Evolutionary conservation across 169 alveolate genomes (phyloP).

Genomic region (Perkinsus chesapeaki): DNA sequence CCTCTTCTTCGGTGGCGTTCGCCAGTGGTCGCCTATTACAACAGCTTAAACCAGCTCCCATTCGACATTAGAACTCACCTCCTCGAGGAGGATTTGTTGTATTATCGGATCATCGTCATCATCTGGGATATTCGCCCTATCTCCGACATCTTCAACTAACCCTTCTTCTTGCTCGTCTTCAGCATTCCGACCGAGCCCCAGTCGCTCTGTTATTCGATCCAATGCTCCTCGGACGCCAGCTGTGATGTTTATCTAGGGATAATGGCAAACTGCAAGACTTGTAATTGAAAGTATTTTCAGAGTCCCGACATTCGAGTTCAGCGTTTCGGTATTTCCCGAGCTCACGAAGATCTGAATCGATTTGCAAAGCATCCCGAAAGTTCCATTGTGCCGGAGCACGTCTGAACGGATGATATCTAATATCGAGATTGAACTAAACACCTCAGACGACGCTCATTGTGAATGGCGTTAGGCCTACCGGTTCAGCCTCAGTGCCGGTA

Average conservation of each 20-base stretch:
- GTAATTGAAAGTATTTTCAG: too few relatives aligned
- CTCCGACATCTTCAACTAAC: neutral
- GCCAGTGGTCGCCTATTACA: neutral
- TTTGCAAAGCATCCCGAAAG: too few relatives aligned
- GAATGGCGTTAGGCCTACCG: too few relatives aligned
- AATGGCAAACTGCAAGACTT: too few relatives aligned
- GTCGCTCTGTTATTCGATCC: neutral
- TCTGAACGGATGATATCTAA: too few relatives aligned
- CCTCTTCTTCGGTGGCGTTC: neutral
- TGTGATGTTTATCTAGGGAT: neutral
- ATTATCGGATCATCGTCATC: neutral
- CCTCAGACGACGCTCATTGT: too few relatives aligned
- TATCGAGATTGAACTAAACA: too few relatives aligned
- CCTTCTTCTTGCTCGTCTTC: neutral
- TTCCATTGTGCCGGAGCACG: too few relatives aligned
- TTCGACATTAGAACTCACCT: neutral
- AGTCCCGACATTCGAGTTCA: too few relatives aligned
- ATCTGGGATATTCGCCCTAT: neutral
- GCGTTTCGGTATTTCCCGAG: too few relatives aligned
- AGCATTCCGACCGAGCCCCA: neutral
- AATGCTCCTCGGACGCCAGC: neutral
- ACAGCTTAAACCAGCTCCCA: neutral
- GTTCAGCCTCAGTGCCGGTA: neutral
- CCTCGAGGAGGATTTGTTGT: neutral
- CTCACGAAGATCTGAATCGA: too few relatives aligned